These are phyloP conservation scores for Sporothrix variecibatus DNA, from an alignment of 2,329 filamentous ascomycete genomes.

Conservation along the genomic window DNA sequence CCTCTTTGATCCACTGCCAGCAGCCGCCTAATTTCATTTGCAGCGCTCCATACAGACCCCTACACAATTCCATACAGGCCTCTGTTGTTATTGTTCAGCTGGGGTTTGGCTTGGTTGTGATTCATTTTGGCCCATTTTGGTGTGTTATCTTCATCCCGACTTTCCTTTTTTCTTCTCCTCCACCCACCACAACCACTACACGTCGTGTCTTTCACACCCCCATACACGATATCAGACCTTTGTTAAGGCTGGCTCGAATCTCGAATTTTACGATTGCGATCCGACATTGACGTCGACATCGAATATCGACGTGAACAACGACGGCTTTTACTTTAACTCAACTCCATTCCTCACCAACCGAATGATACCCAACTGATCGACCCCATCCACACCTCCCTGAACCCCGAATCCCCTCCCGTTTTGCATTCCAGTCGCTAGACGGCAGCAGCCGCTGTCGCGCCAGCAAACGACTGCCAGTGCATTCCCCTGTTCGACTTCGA, in stretches of 20 bases:
- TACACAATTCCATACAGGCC: background rate
- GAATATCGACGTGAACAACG: background rate
- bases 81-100: background rate
- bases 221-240: slow-evolving; percentile 6
- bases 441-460: slow-evolving; percentile 22
- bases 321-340: background rate
- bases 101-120: background rate
- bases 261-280: background rate
- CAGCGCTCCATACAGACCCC: background rate
- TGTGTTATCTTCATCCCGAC: background rate
- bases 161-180: background rate
- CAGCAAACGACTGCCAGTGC: background rate
- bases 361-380: slow-evolving; percentile 13
- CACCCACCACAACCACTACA: background rate
- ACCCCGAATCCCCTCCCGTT: background rate
- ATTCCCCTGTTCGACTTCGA: background rate
- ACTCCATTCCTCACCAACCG: slow-evolving; percentile 8
- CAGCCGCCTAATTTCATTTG: slow-evolving; percentile 11
- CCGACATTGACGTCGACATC: background rate
- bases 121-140: background rate
- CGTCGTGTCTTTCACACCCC: background rate
- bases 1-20: slow-evolving; percentile 21
- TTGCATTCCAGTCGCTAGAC: slow-evolving; percentile 22
- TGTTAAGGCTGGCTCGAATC: slow-evolving; percentile 2
- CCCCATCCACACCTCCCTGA: background rate